Evolutionary conservation across 2,329 filamentous ascomycete genomes (phyloP).

Genomic region (Rhytidhysteron rufulum): DNA sequence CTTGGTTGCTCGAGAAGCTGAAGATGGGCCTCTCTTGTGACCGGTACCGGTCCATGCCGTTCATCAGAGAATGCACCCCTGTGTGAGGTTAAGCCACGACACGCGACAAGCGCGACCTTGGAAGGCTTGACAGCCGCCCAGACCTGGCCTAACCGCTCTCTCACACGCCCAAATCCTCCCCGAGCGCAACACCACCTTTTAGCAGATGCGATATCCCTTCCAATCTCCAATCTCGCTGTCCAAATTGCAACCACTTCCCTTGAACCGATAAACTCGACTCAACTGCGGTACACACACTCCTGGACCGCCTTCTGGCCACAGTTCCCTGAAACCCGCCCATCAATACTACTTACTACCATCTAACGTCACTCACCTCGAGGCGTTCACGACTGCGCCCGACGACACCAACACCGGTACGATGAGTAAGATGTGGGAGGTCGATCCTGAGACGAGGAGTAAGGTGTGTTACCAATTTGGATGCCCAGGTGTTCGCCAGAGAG

Average conservation of each 20-base stretch:
- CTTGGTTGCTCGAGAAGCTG: too few relatives aligned
- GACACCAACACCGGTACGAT: constrained; percentile 31
- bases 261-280: constrained; percentile 1
- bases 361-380: constrained; percentile 1
- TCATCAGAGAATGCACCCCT: too few relatives aligned
- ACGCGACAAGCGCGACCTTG: too few relatives aligned
- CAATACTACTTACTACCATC: background rate
- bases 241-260: background rate
- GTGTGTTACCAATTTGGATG: constrained; percentile 55
- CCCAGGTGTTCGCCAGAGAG: too few relatives aligned
- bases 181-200: background rate
- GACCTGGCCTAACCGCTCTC: background rate
- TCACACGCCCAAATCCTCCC: background rate
- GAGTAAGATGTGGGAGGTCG: constrained; percentile 95
- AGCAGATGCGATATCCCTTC: background rate
- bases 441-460: constrained; percentile 95
- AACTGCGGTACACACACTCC: background rate
- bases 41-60: too few relatives aligned
- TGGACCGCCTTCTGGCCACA: background rate
- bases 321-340: constrained; percentile 3
- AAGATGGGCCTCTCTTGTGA: too few relatives aligned
- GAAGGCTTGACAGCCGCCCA: too few relatives aligned
- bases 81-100: too few relatives aligned
- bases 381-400: constrained; percentile 7
- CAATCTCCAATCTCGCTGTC: background rate